These are phyloP conservation scores for Phallus indusiatus DNA, from an alignment of 768 basidiomycete species.

Conservation along the genomic window DNA sequence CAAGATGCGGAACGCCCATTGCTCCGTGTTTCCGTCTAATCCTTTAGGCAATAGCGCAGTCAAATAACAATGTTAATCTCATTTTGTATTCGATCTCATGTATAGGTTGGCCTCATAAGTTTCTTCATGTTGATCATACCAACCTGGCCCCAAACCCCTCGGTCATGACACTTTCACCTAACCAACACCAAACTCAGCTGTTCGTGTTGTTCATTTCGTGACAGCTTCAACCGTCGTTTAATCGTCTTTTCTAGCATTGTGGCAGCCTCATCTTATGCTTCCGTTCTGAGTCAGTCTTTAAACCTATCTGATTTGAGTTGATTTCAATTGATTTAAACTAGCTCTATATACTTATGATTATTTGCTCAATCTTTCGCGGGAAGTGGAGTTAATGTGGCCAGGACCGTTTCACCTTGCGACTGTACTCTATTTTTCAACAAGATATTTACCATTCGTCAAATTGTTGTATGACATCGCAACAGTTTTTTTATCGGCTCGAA, in stretches of 20 bases:
- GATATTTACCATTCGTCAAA: slow-evolving; percentile 2
- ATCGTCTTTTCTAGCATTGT: background rate
- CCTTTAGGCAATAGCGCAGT: too few species aligned
- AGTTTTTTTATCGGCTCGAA: background rate
- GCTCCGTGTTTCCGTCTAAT: too few species aligned
- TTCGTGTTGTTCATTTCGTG: background rate
- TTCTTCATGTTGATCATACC: background rate
- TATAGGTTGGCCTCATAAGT: background rate
- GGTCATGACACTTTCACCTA: background rate
- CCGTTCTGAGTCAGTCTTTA: background rate
- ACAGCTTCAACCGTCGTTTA: background rate
- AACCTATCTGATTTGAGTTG: background rate
- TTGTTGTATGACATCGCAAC: background rate
- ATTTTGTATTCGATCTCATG: background rate
- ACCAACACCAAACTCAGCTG: background rate
- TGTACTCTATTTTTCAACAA: background rate
- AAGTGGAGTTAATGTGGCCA: slow-evolving; percentile 4
- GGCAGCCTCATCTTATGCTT: background rate
- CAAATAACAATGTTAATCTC: too few species aligned
- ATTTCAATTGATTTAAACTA: background rate
- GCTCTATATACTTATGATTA: slow-evolving; percentile 6
- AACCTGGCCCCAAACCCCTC: background rate
- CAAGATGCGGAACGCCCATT: too few species aligned
- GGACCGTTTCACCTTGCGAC: background rate
- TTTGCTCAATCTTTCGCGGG: background rate